Base-by-base conservation (phyloP, 805 yeast species). In the Kuraishia cidri region DNA sequence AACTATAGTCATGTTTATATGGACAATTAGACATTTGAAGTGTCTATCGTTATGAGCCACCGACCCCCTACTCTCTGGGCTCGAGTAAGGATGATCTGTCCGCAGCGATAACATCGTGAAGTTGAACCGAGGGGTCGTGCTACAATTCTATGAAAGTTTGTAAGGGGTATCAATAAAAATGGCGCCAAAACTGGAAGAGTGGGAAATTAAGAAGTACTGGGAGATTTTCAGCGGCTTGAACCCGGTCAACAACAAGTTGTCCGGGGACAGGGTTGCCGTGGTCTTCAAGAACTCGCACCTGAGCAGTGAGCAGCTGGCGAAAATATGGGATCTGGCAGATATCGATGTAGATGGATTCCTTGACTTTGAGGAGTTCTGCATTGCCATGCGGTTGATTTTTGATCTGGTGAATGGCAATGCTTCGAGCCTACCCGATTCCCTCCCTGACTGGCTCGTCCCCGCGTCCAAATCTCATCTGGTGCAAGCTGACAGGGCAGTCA, bases 201-300 rank as follows among this genome's bases (percentile, higher is more conserved):
- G 95, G 82, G 98, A 92, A 59, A 87, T 88, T 47, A 82, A 87
- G 50, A 90, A 90, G 61, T 92, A 87, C 66, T 92, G 98, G 98
- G 95, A 92, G 58, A 88, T 92, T 30, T 92, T 92, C 65, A 76
- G 80, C 42, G 95, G 96, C 10, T 72, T 92, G 47, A 73, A 75
- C 41, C 98, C 99, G 1, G 75, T 60, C 23, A 72, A 75, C 34
- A 87, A 85, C 50, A 78, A 81, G 50, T 69, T 92, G 22, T 69
- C 80, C 15, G 96, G 95, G 31, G 92, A 82, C 37, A 79, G 81
- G 52, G 94, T 88, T 14, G 71, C 82, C 20, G 78, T 86, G 2
- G 92, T 92, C 31, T 72, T 92, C 47, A 86, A 84, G 57, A 92
- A 92, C 59, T 86, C 96, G 29, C 80, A 84, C 48, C 70, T 92